These are phyloP conservation scores for Syncephalis fuscata DNA, from an alignment of 371 early-diverging fungal species.

Conservation along the genomic window DNA sequence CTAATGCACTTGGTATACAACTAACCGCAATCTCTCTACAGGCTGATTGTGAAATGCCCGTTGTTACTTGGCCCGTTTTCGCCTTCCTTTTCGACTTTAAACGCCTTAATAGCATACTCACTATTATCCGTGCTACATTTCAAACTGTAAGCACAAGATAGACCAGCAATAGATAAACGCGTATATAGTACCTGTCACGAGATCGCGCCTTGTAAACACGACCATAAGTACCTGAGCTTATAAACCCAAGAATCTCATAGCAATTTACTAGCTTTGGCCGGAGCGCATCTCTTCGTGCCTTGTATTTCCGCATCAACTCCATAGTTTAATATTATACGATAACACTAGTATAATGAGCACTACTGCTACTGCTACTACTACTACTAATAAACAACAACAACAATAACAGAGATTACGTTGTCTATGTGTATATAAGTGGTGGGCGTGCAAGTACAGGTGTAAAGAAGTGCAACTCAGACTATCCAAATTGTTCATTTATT, in stretches of 20 bases:
- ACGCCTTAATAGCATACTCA: constrained; percentile 82
- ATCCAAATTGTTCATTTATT: no score
- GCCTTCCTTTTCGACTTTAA: constrained; percentile 89
- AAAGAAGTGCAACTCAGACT: no score
- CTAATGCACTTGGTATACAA: no score
- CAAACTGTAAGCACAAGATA: no score
- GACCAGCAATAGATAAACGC: not conserved
- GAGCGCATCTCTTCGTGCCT: constrained; percentile 30
- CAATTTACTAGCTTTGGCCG: constrained; percentile 49
- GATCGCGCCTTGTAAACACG: constrained; percentile 81
- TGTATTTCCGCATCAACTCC: constrained; percentile 31
- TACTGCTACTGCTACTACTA: no score
- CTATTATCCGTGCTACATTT: constrained; percentile 26
- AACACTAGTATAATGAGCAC: no score
- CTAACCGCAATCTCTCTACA: constrained; percentile 79
- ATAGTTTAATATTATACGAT: no score
- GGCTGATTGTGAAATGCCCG: constrained; percentile 88
- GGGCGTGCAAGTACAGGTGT: no score
- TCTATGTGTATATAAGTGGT: no score
- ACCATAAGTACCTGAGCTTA: constrained; percentile 89
- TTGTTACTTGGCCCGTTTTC: constrained; percentile 43
- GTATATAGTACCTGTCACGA: constrained; percentile 26
- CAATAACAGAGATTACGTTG: no score
- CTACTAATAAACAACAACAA: no score
- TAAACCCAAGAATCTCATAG: constrained; percentile 74